Evolutionary conservation across 2,329 filamentous ascomycete species (phyloP), one percentile per base, ranked within the genome.

Genomic region (Ceratocystis alfenasii): DNA sequence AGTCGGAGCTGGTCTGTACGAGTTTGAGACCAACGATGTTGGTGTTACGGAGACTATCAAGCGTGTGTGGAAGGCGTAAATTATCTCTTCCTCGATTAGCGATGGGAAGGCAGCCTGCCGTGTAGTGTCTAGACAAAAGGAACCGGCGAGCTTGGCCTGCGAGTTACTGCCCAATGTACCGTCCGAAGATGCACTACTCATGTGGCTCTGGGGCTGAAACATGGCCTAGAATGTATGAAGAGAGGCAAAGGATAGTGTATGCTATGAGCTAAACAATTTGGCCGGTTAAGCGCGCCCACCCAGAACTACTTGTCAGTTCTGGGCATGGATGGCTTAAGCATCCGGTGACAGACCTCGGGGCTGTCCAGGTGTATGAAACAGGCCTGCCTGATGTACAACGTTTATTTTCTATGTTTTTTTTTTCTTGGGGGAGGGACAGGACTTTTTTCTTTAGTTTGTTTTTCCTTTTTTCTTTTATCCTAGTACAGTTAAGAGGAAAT

Each of bases 11-110:
- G 92, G 92, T 67, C 82, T 97, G 73, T 99, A 99, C 78, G 93
- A 97, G 77, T 97, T 97, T 73, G 94, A 99, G 86, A 99, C 94
- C 41, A 97, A 96, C 74, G 94, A 99, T 71, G 90, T 99, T 64
- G 94, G 94, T 70, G 76, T 99, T 68, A 96, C 91, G 7, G 93
- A 95, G 81, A 87, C 87, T 41, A 81, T 96, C 70, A 90, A 88
- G 82, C 84, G 88, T 74, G 80, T 97, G 69, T 99, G 94, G 94
- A 89, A 82, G 73, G 93, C 94, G 72, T 90, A 79, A 72, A 68
- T 5, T 44, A 33, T 3, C 10, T 8, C 17, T 59, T 36, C 7
- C 6, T 41, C 12, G 12, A 41, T 41, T 41, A 41, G 10, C 36
- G 55, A 15, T 33, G 15, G 15, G 22, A 45, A 50, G 50, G 62